These are phyloP conservation scores for Phlebiopsis gigantea DNA, from an alignment of 768 basidiomycete species.

Conservation along the genomic window DNA sequence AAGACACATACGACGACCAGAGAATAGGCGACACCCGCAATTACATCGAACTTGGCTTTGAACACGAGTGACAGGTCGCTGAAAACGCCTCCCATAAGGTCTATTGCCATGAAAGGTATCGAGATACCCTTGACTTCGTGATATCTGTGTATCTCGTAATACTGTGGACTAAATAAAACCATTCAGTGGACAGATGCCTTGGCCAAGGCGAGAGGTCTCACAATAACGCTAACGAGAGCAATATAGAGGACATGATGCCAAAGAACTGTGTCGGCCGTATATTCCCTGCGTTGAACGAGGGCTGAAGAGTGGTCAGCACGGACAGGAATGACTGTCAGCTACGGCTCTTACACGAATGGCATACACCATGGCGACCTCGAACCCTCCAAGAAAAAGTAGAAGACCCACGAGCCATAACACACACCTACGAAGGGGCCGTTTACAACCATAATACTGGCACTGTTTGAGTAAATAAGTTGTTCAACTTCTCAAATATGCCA, in stretches of 20 bases:
- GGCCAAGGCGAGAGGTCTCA: constrained; percentile 16
- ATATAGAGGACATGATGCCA: constrained; percentile 53
- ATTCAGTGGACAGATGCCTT: not conserved
- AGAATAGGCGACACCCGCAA: constrained; percentile 58
- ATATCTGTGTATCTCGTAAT: constrained; percentile 66
- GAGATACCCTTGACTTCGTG: constrained; percentile 66
- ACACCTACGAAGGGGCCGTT: constrained; percentile 32
- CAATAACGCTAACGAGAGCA: constrained; percentile 49
- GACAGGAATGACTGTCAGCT: constrained; percentile 1
- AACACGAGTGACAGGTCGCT: constrained; percentile 66
- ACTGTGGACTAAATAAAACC: constrained; percentile 48
- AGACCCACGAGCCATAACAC: constrained; percentile 32
- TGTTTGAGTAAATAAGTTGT: constrained; percentile 25
- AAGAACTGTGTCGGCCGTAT: constrained; percentile 43
- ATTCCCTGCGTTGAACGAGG: constrained; percentile 32
- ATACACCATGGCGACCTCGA: constrained; percentile 58
- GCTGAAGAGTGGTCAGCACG: constrained; percentile 22
- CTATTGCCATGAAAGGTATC: constrained; percentile 61
- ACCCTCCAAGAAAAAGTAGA: constrained; percentile 42
- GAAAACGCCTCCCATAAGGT: constrained; percentile 67
- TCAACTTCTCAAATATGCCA: not conserved
- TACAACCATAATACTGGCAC: constrained; percentile 61
- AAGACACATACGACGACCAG: constrained; percentile 50
- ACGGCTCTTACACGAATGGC: constrained; percentile 50
- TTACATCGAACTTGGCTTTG: constrained; percentile 53